phyloP scores from a whole-genome alignment of 1,139 yeast species.

The Kluyveromyces sp. region DNA sequence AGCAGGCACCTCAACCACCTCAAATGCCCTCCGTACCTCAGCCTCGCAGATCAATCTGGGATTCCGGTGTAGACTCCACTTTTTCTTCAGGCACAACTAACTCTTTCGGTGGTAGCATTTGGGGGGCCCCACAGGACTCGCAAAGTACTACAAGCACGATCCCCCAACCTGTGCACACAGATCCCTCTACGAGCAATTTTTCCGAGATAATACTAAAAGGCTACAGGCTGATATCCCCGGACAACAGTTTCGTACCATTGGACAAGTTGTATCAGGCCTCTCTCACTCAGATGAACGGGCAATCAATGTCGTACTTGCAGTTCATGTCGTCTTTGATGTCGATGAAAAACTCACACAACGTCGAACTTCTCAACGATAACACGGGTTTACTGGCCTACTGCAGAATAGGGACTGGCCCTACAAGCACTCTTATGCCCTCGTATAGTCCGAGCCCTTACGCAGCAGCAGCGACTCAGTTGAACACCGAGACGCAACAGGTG shows the following conservation, averaged over 20 bases:
- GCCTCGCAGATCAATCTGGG: conserved; percentile 27
- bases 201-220: neutral
- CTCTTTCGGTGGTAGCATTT: conserved; percentile 10
- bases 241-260: conserved; percentile 17
- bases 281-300: conserved; percentile 14
- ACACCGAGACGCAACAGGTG: neutral
- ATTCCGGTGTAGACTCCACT: conserved; percentile 8
- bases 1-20: neutral
- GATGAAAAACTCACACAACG: conserved; percentile 20
- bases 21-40: neutral
- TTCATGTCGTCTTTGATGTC: conserved; percentile 19
- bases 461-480: neutral
- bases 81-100: conserved; percentile 1
- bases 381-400: conserved; percentile 25
- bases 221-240: conserved; percentile 1
- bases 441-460: neutral
- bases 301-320: conserved; percentile 14
- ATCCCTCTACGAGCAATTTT: conserved; percentile 1
- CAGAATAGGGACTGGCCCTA: conserved; percentile 11
- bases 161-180: conserved; percentile 5
- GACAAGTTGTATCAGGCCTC: conserved; percentile 21
- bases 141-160: conserved; percentile 7
- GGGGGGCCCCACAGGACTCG: conserved; percentile 15
- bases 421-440: neutral
- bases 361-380: conserved; percentile 20